phyloP scores from a whole-genome alignment of 352 stramenopile species.

The Phytophthora cactorum region DNA sequence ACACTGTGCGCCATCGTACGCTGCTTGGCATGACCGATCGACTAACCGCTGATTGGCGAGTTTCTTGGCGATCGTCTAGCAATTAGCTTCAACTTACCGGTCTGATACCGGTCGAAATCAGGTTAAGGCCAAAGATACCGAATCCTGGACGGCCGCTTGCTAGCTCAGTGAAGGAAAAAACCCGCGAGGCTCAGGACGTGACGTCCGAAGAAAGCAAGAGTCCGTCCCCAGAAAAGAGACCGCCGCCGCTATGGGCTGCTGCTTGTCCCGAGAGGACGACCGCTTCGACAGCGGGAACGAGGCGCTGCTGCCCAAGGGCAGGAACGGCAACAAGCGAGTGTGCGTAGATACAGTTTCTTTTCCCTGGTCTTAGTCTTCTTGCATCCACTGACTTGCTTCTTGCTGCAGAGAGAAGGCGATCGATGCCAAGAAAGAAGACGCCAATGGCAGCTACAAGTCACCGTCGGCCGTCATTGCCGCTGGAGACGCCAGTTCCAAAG shows the following conservation, averaged over 20 bases:
- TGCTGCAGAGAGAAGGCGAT: constrained; percentile 39
- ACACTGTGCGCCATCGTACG: background rate
- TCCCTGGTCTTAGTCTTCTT: background rate
- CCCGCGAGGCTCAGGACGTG: constrained; percentile 6
- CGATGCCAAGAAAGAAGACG: constrained; percentile 41
- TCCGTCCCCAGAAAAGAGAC: constrained; percentile 8
- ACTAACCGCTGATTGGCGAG: background rate
- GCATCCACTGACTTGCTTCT: background rate
- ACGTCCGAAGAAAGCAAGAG: background rate
- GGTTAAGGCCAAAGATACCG: constrained; percentile 21
- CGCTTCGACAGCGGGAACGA: constrained; percentile 56
- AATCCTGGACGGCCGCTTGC: constrained; percentile 6
- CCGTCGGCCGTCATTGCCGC: constrained; percentile 35
- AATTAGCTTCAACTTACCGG: constrained; percentile 16
- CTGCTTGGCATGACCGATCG: background rate
- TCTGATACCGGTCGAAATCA: constrained; percentile 30
- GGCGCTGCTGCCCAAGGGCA: constrained; percentile 65
- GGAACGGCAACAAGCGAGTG: constrained; percentile 38
- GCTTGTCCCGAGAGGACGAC: constrained; percentile 71
- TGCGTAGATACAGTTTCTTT: constrained; percentile 24
- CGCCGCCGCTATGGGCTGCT: constrained; percentile 61
- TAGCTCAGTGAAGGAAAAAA: constrained; percentile 13
- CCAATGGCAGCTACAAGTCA: constrained; percentile 42
- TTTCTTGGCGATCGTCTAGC: background rate
- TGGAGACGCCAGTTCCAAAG: constrained; percentile 35